Evolutionary conservation across 495 filamentous ascomycete species (phyloP).

Genomic region (Pyronema domesticum): DNA sequence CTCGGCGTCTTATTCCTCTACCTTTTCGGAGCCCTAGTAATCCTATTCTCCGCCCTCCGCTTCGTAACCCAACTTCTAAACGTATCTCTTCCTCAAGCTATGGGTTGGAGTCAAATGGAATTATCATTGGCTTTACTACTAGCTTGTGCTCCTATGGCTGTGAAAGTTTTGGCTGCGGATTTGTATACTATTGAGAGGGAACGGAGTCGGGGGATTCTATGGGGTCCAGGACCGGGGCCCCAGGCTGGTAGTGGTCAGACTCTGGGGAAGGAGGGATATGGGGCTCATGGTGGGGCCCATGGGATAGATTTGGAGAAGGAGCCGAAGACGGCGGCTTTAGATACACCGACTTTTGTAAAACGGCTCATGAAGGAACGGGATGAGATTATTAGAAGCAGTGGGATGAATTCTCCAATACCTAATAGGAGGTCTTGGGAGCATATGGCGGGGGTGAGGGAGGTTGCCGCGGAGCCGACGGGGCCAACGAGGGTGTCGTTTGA

Average conservation of each 20-base stretch:
- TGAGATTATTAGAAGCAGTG: background rate
- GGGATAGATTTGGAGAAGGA: too few species aligned
- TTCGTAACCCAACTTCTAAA: slow-evolving; percentile 23
- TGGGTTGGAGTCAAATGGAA: slow-evolving; percentile 23
- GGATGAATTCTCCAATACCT: too few species aligned
- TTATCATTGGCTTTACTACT: slow-evolving; percentile 19
- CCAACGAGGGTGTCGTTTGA: too few species aligned
- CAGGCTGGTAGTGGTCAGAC: too few species aligned
- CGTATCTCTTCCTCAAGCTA: slow-evolving; percentile 21
- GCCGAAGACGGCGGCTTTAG: background rate
- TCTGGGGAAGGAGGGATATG: too few species aligned
- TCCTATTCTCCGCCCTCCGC: slow-evolving; percentile 21
- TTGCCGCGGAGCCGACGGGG: too few species aligned
- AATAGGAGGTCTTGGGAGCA: too few species aligned
- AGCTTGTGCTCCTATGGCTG: slow-evolving; percentile 20
- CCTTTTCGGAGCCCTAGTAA: slow-evolving; percentile 23
- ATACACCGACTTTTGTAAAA: background rate
- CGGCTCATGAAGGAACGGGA: background rate
- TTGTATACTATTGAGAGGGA: slow-evolving; percentile 5
- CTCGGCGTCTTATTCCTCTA: slow-evolving; percentile 18
- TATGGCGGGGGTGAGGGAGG: too few species aligned
- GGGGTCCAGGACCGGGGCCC: too few species aligned
- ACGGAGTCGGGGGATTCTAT: background rate
- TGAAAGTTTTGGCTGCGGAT: slow-evolving; percentile 16
- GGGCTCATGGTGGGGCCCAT: too few species aligned